phyloP scores from a whole-genome alignment of 495 filamentous ascomycete genomes.

The Lophiostoma macrostomum region DNA sequence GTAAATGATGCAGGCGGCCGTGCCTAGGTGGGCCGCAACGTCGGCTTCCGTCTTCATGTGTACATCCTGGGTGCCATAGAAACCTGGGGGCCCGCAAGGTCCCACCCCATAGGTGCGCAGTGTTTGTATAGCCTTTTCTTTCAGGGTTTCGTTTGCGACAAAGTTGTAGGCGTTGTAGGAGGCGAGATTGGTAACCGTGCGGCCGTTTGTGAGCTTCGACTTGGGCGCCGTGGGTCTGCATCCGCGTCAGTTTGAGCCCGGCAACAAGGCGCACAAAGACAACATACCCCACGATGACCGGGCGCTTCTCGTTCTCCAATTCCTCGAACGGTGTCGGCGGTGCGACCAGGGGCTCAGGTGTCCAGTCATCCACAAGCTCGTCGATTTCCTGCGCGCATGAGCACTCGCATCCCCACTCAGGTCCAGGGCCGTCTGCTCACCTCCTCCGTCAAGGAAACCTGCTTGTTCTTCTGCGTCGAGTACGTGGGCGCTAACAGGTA shows the following conservation, averaged over 20 bases:
- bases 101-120: constrained; percentile 94
- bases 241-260: not conserved
- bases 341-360: constrained; percentile 84
- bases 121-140: constrained; percentile 90
- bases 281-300: constrained; percentile 80
- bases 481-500: constrained; percentile 91
- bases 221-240: constrained; percentile 79
- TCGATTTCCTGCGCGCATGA: constrained; percentile 71
- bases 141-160: constrained; percentile 82
- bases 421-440: constrained; percentile 39
- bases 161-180: constrained; percentile 98
- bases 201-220: constrained; percentile 83
- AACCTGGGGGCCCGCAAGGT: constrained; percentile 92
- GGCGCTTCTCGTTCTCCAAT: constrained; percentile 76
- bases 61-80: constrained; percentile 98
- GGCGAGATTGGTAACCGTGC: constrained; percentile 85
- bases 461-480: constrained; percentile 78
- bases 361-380: constrained; percentile 96
- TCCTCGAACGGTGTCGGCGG: constrained; percentile 69
- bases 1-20: constrained; percentile 86
- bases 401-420: not conserved
- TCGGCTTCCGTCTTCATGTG: constrained; percentile 96
- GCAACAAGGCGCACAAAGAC: not conserved
- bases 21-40: constrained; percentile 83
- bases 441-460: constrained; percentile 84